Evolutionary conservation across 2,329 filamentous ascomycete species (phyloP).

Genomic region (Sarocladium brachiariae): DNA sequence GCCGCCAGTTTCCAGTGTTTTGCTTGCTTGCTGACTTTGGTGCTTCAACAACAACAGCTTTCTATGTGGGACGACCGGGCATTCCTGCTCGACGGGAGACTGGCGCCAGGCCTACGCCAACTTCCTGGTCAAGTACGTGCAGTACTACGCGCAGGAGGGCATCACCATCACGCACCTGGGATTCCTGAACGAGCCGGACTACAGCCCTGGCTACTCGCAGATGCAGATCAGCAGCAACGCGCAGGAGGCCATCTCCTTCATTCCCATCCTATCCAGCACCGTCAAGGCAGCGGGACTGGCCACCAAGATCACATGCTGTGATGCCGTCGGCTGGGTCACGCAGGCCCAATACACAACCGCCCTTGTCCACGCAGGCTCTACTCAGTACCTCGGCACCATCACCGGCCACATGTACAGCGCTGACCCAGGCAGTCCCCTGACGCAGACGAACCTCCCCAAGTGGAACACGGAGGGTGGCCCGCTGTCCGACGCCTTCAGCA

Average conservation of each 20-base stretch:
- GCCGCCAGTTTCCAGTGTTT: neutral
- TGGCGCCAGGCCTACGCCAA: constrained; percentile 43
- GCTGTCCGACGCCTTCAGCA: constrained; percentile 12
- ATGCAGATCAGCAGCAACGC: constrained; percentile 27
- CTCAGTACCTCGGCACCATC: constrained; percentile 33
- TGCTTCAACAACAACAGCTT: constrained; percentile 14
- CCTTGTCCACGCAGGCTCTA: constrained; percentile 31
- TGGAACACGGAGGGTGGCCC: constrained; percentile 42
- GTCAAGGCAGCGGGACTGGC: constrained; percentile 14
- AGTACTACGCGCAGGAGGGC: constrained; percentile 36
- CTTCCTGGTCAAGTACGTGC: constrained; percentile 40
- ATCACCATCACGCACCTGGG: constrained; percentile 39
- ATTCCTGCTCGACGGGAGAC: constrained; percentile 32
- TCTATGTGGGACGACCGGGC: constrained; percentile 32
- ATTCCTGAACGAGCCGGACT: constrained; percentile 35
- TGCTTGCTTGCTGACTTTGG: constrained; percentile 1
- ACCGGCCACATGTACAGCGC: constrained; percentile 35
- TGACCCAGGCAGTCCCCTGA: constrained; percentile 26
- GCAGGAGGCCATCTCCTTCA: constrained; percentile 39
- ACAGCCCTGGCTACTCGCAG: constrained; percentile 27
- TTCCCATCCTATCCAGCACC: constrained; percentile 37
- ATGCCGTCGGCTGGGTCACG: constrained; percentile 32
- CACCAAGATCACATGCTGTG: constrained; percentile 29
- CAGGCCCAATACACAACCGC: constrained; percentile 28
- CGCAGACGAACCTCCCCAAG: constrained; percentile 32